Base-by-base conservation (phyloP, 768 basidiomycete genomes). In the Tulasnella sp. region DNA sequence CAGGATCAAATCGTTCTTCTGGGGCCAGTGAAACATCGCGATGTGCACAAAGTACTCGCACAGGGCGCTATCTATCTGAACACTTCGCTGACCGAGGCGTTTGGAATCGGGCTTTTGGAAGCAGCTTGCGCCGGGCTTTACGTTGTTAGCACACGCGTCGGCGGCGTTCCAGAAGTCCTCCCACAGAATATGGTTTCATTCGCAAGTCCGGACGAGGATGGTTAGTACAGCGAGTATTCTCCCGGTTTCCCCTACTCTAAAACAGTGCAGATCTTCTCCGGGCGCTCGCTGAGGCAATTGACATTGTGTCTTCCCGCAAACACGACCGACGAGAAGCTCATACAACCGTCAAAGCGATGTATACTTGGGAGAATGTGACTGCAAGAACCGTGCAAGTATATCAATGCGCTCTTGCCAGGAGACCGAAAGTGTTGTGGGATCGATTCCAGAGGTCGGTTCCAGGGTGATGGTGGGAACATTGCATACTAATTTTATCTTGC, bases 41-140 rank as follows among this genome's bases (percentile, higher is more conserved):
- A 97, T 80, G 98, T 97, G n/a, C 90, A 90, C 75, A 89, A 90
- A 19, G 96, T 98, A n/a, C 89, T 99, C 16, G 87, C 88, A 9
- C 91, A 91, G 62, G 98, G 97, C 1, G 89, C 94, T 18, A 96
- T 99, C 80, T 99, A 93, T 86, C 88, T 99, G 87, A 98, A 97
- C 83, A 97, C 98, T 0, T 97, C 96, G 0, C 88, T 99, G 36
- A 99, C 97, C 0, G 98, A 99, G 84, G 90, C 98, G 0, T 99
- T 99, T 82, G 97, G 98, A 0, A 99, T 97, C 81, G 94, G 94
- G n/a, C 96, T 97, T 81, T 89, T 99, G 62, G 98, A 99, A 86
- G 98, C 97, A 0, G 98, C 98, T 0, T 97, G 94, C 81, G 91
- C 95, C 0, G 97, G 98, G 1, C 88, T 98, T 21, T 97, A 97